Base-by-base conservation (phyloP, 1,284 basidiomycete genomes). In the Mycena sp. region DNA sequence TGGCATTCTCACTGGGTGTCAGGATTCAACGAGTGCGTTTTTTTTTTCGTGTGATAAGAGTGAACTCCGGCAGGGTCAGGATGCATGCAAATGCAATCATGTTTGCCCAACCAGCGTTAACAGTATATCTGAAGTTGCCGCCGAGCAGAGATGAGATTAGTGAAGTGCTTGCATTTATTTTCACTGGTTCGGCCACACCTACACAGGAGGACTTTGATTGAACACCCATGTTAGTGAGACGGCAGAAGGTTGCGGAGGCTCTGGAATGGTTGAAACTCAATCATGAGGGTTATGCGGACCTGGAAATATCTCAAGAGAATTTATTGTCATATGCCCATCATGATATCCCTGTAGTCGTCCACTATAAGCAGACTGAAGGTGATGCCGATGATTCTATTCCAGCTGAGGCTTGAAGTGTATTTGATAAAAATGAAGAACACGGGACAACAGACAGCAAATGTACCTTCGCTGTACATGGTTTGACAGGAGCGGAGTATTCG, bases 241-340 rank as follows among this genome's bases (percentile, higher is more conserved):
- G 70, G 17, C 64, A 70, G 21, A 64, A 70, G 41, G 76, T 81
- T 0, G 29, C 38, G 12, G 45, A 48, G 4, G 79, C 77, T 0
- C 59, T 82, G 9, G 65, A 77, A 50, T 81, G 79, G 80, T 63
- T 82, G 9, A 74, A 71, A 50, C 41, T 78, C 0, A 81, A 81
- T 64, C 76, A 82, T 61, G 19, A 23, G 7, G 76, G 76, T 51
- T 83, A 83, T 58, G 35, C 21, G 19, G 76, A 81, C 58, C n/a
- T n/a, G n/a, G n/a, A n/a, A n/a, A n/a, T n/a, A n/a, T n/a, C n/a
- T n/a, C n/a, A n/a, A n/a, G n/a, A 75, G 6, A 78, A 80, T 61
- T 40, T 82, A 10, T 32, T 58, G 0, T 25, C 57, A n/a, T 82
- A 82, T 70, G 54, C 70, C 10, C 73, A 78, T 49, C 45, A 71